Base-by-base conservation (phyloP, 495 filamentous ascomycete species). In the Talaromyces nanjingensis region DNA sequence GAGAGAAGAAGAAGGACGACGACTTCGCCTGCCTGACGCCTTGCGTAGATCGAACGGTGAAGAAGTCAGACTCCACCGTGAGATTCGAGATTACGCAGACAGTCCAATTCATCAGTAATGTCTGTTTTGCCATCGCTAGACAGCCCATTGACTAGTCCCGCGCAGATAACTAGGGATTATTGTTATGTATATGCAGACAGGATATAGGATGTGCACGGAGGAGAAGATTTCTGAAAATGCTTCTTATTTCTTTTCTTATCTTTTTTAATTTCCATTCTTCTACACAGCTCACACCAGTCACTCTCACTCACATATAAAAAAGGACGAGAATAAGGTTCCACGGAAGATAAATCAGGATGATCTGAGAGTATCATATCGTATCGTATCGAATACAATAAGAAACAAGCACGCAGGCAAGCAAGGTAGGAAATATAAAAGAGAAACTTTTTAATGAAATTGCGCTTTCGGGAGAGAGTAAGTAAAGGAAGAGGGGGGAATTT, bases 201-300 rank as follows among this genome's bases (percentile, higher is more conserved):
- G 33, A 37, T 37, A 37, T 37, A 37, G 33, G 33, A 37, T 37
- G 33, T 37, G 12, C 33, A 37, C 1, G 11, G n/a, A 49, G 45
- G 45, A 20, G 0, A 29, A 33, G 11, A 16, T 20, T 55, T 55
- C 20, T 55, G 22, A 55, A 24, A 55, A 55, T 24, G 52, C 52
- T 55, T 55, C 52, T 55, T 55, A 49, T 49, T 49, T 22, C 45
- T 49, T 49, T 18, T 20, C 14, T 16, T 42, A 42, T 49, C n/a
- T 49, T 49, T 49, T 49, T 49, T 20, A 8, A 20, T 49, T 49
- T 57, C 54, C 54, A 57, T 57, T 55, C 52, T 55, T 55, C 25
- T 55, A 27, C 52, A 55, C 18, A 24, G 49, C n/a, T 22, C 53
- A 16, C 53, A 55, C 9, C 22, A 27, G 4, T 57, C 31, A 12